These are phyloP conservation scores for Xylariaceae sp. DNA, from an alignment of 2,329 filamentous ascomycete species.

Conservation along the genomic window DNA sequence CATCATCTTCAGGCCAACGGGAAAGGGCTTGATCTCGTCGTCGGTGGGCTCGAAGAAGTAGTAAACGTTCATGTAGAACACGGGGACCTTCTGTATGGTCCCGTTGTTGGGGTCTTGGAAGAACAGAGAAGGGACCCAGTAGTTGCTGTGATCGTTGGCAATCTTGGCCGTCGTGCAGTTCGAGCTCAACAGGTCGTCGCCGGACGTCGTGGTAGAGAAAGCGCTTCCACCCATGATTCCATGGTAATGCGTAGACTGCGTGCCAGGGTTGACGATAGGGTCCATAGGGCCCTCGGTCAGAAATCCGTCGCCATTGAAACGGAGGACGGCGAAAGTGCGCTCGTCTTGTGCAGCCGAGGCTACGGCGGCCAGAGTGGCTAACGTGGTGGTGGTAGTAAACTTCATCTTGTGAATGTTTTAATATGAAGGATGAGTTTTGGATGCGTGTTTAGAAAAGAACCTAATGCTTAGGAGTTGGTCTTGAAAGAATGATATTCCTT, in stretches of 20 bases:
- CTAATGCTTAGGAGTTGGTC: slow-evolving; percentile 15
- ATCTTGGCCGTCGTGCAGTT: slow-evolving; percentile 70
- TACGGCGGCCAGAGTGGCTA: slow-evolving; percentile 36
- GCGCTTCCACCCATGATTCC: slow-evolving; percentile 68
- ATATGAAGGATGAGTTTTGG: slow-evolving; percentile 7
- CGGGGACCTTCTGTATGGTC: slow-evolving; percentile 62
- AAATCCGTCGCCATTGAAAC: slow-evolving; percentile 65
- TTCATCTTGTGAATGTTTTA: slow-evolving; percentile 21
- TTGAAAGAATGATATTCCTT: slow-evolving; percentile 20
- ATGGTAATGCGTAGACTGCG: slow-evolving; percentile 62
- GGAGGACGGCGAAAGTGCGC: slow-evolving; percentile 65
- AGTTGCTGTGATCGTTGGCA: slow-evolving; percentile 68
- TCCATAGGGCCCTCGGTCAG: slow-evolving; percentile 61
- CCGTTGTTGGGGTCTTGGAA: slow-evolving; percentile 63
- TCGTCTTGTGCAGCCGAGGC: slow-evolving; percentile 41
- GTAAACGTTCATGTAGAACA: slow-evolving; percentile 74
- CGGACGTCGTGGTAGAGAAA: slow-evolving; percentile 62
- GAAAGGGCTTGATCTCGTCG: slow-evolving; percentile 68
- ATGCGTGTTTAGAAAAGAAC: slow-evolving; percentile 11
- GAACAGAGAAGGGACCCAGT: slow-evolving; percentile 74
- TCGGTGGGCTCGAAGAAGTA: slow-evolving; percentile 68
- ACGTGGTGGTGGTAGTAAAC: slow-evolving; percentile 18
- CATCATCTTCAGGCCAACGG: slow-evolving; percentile 68
- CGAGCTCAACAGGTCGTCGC: slow-evolving; percentile 56
- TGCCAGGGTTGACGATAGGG: slow-evolving; percentile 65